Evolutionary conservation across 2,329 filamentous ascomycete genomes (phyloP).

Genomic region (Akanthomyces dipterigenus): DNA sequence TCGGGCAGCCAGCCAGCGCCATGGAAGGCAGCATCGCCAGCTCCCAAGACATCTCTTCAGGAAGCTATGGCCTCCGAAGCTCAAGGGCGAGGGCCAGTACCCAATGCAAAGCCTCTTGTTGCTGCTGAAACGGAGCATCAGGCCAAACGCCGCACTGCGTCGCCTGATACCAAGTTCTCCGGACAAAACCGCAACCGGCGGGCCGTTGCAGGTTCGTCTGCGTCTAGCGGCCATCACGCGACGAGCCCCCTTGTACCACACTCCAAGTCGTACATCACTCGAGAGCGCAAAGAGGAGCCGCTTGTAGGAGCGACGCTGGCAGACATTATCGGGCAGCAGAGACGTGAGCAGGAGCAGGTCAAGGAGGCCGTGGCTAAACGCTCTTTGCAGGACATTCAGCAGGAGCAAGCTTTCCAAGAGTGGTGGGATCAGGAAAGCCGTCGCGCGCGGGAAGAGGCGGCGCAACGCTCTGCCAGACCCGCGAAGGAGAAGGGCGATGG

Average conservation of each 20-base stretch:
- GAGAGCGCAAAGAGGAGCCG: constrained; percentile 54
- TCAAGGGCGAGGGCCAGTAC: constrained; percentile 21
- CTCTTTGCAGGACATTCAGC: constrained; percentile 88
- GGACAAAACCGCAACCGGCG: constrained; percentile 43
- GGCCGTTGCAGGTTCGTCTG: constrained; percentile 20
- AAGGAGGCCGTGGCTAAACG: constrained; percentile 81
- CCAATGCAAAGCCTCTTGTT: constrained; percentile 35
- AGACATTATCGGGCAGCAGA: constrained; percentile 84
- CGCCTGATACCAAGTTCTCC: constrained; percentile 56
- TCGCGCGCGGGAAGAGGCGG: constrained; percentile 59
- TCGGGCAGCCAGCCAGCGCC: constrained; percentile 43
- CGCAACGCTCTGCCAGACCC: constrained; percentile 34
- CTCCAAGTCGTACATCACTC: constrained; percentile 53
- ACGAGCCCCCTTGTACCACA: constrained; percentile 46
- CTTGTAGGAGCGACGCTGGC: constrained; percentile 67
- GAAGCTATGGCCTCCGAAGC: constrained; percentile 36
- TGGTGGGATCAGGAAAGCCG: constrained; percentile 90
- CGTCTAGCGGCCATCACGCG: constrained; percentile 22
- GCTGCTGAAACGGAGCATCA: constrained; percentile 34
- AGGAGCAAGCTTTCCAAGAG: constrained; percentile 93
- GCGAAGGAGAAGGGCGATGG: constrained; percentile 33
- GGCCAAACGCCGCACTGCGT: constrained; percentile 44
- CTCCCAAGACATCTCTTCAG: constrained; percentile 43
- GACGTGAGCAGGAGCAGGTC: constrained; percentile 73
- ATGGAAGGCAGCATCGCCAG: constrained; percentile 56